phyloP scores from a whole-genome alignment of 2,329 filamentous ascomycete species.

The Allantophomopsis lycopodina region DNA sequence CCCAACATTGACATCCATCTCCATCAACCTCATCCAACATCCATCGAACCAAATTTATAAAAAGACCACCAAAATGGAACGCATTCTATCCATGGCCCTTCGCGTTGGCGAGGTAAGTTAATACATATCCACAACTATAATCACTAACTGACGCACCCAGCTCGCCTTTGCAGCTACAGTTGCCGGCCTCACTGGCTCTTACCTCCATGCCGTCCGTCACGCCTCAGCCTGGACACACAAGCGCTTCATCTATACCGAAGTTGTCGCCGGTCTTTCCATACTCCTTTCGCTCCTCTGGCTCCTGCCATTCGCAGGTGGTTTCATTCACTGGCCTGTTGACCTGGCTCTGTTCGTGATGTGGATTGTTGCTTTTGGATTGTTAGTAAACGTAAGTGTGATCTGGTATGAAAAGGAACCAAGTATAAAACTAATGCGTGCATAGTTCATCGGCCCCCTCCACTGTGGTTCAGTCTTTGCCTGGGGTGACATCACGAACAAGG shows the following conservation, averaged over 20 bases:
- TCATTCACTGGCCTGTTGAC: conserved; percentile 60
- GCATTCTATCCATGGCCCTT: conserved; percentile 10
- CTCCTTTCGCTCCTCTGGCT: conserved; percentile 59
- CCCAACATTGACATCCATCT: background rate
- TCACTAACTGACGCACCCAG: conserved; percentile 29
- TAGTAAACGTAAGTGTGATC: background rate
- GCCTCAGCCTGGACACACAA: conserved; percentile 36
- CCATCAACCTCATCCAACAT: background rate
- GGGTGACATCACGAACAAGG: conserved; percentile 2
- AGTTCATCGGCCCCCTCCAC: conserved; percentile 4
- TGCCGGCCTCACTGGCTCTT: conserved; percentile 53
- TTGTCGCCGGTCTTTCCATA: conserved; percentile 56
- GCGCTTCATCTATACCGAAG: conserved; percentile 63
- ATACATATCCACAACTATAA: background rate
- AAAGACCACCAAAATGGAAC: conserved; percentile 7
- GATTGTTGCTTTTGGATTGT: conserved; percentile 36
- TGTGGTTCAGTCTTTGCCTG: conserved; percentile 3
- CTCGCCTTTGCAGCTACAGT: conserved; percentile 61
- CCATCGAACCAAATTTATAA: background rate
- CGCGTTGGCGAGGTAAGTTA: conserved; percentile 14
- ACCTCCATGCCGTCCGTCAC: conserved; percentile 35
- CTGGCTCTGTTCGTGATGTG: conserved; percentile 52
- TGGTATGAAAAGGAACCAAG: background rate
- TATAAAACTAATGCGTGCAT: background rate
- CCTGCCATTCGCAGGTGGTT: conserved; percentile 52